phyloP scores from a whole-genome alignment of 2,329 filamentous ascomycete species.

The Stachybotrys echinatus region DNA sequence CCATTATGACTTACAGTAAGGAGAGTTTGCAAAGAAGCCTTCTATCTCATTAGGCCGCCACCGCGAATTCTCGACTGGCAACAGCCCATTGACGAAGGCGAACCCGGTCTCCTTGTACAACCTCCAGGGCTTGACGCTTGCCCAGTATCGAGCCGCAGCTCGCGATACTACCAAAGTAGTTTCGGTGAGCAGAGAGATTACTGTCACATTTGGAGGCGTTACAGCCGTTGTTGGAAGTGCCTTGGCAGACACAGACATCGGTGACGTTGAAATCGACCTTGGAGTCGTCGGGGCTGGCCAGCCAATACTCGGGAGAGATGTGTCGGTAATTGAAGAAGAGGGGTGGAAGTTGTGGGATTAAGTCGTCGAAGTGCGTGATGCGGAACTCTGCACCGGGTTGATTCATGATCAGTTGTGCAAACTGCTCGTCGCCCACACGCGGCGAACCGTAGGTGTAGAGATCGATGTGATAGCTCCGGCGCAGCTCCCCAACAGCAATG shows the following conservation, averaged over 20 bases:
- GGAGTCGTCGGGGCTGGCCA: constrained; percentile 30
- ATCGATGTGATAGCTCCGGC: constrained; percentile 42
- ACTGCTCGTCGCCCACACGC: constrained; percentile 53
- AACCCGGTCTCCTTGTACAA: constrained; percentile 28
- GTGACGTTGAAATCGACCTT: constrained; percentile 28
- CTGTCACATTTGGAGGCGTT: constrained; percentile 42
- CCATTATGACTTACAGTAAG: too few relatives aligned
- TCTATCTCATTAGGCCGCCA: constrained; percentile 8
- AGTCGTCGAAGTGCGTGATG: constrained; percentile 62
- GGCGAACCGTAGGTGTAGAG: constrained; percentile 65
- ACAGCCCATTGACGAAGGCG: constrained; percentile 29
- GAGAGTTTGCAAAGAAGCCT: too few relatives aligned
- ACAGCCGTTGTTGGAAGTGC: constrained; percentile 41
- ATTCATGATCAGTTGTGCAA: constrained; percentile 47
- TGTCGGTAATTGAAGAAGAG: constrained; percentile 57
- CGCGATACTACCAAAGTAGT: constrained; percentile 42
- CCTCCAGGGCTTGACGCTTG: constrained; percentile 18
- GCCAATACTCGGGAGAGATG: constrained; percentile 66
- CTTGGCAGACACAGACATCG: constrained; percentile 42
- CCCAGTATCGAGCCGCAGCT: constrained; percentile 26
- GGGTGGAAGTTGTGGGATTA: constrained; percentile 63
- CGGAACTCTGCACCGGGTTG: constrained; percentile 53
- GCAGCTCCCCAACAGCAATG: constrained; percentile 52
- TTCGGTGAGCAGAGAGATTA: constrained; percentile 37
- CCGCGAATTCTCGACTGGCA: constrained; percentile 26